These are phyloP conservation scores for Kalmanozyma brasiliensis DNA, from an alignment of 1,284 basidiomycete genomes.

Conservation along the genomic window DNA sequence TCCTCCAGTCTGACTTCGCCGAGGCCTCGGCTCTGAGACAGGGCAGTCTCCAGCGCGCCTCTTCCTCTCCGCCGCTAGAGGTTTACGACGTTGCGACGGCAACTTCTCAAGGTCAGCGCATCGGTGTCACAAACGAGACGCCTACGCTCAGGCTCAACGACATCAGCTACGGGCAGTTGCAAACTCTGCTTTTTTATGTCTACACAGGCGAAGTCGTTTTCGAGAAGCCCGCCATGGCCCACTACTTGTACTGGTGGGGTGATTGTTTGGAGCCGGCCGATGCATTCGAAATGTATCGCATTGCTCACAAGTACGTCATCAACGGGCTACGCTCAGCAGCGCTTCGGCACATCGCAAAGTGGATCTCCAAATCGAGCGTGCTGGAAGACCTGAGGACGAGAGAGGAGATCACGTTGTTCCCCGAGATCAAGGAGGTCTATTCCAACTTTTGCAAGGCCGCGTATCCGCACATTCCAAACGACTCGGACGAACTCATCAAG, in stretches of 20 bases:
- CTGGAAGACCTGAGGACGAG: conserved; percentile 1
- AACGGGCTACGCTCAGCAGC: conserved; percentile 4
- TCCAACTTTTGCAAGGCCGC: neutral
- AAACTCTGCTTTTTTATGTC: conserved; percentile 5
- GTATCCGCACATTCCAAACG: too few species aligned
- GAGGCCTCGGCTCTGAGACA: conserved; percentile 1
- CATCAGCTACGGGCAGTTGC: conserved; percentile 7
- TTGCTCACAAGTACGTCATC: conserved; percentile 16
- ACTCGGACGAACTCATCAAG: neutral
- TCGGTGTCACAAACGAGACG: neutral
- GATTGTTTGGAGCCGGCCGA: conserved; percentile 1
- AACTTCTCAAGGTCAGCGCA: neutral
- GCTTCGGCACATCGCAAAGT: conserved; percentile 3
- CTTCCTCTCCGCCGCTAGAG: neutral
- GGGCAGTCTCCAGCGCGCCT: too few species aligned
- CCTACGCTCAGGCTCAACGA: neutral
- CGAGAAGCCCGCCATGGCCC: neutral
- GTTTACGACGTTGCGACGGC: too few species aligned
- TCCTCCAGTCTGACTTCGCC: conserved; percentile 7
- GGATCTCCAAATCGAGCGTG: neutral
- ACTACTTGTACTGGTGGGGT: neutral
- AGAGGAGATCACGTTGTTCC: conserved; percentile 13
- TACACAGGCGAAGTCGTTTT: conserved; percentile 8
- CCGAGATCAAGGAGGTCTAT: conserved; percentile 13
- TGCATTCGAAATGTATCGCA: conserved; percentile 16